Conservation (phyloP, 805 yeast genomes). For the Ogataea nitratoaversa region DNA sequence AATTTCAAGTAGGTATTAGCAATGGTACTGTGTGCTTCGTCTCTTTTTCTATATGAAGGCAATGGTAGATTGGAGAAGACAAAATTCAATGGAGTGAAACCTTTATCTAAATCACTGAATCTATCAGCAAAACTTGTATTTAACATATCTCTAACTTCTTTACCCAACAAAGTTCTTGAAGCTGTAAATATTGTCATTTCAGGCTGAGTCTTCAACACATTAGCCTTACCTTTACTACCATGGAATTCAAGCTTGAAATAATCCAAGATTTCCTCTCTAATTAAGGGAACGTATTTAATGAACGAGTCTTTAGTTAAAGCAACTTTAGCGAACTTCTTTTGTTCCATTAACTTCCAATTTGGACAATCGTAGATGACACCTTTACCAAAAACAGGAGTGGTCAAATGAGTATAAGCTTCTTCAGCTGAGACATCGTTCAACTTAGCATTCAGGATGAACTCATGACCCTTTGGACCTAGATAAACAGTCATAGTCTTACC, state of each 20-base stretch:
- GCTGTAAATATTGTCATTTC: conserved; percentile 97
- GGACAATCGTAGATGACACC: conserved; percentile 98
- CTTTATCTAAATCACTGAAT: conserved; percentile 90
- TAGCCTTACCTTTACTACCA: conserved; percentile 43
- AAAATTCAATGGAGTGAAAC: conserved; percentile 93
- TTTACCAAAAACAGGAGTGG: conserved; percentile 99
- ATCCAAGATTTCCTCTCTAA: conserved; percentile 67
- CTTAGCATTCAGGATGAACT: conserved; percentile 89
- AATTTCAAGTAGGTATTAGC: conserved; percentile 76
- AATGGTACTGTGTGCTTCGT: conserved; percentile 79
- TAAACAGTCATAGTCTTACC: conserved; percentile 95
- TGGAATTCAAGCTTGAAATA: conserved; percentile 57
- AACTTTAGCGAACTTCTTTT: conserved; percentile 90
- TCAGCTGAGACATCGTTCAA: conserved; percentile 90
- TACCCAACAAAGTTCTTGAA: conserved; percentile 84
- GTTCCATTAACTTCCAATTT: conserved; percentile 92
- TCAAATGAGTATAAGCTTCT: conserved; percentile 90
- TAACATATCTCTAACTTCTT: conserved; percentile 81
- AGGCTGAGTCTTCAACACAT: conserved; percentile 82
- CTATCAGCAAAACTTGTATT: conserved; percentile 79
- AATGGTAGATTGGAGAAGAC: conserved; percentile 93
- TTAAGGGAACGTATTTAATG: conserved; percentile 80
- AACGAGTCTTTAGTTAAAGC: conserved; percentile 86
- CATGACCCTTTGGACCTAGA: conserved; percentile 97
- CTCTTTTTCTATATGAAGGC: conserved; percentile 72